Conservation (phyloP, 2,329 filamentous ascomycete species). For the Dryadomyces sulphureus region DNA sequence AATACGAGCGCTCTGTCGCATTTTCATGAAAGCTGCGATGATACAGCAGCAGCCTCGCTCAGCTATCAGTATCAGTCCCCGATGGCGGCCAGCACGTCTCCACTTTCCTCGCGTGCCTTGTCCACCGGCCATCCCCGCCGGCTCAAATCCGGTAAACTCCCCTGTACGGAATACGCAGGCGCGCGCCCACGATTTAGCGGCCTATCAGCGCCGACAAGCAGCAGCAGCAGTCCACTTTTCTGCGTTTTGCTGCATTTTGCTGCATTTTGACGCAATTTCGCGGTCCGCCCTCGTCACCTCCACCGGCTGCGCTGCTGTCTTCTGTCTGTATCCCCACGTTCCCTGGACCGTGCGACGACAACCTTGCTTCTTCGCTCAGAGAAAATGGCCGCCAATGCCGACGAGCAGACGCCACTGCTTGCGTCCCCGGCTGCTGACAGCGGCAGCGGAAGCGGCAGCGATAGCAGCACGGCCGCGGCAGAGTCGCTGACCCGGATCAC, state of each 20-base stretch:
- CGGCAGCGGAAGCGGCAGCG: neutral
- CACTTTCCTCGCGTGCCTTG: neutral
- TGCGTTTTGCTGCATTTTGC: too few relatives aligned
- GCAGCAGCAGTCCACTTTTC: neutral
- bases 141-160: neutral
- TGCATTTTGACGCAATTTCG: too few relatives aligned
- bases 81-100: neutral
- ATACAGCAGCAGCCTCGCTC: too few relatives aligned
- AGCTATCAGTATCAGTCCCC: too few relatives aligned
- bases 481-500: neutral
- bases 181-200: too few relatives aligned
- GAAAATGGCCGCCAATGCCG: neutral
- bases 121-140: neutral
- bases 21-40: too few relatives aligned
- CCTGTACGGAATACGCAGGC: neutral
- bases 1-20: too few relatives aligned
- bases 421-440: neutral
- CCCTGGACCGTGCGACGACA: too few relatives aligned
- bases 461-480: neutral
- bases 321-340: too few relatives aligned
- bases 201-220: neutral
- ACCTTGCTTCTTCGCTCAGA: too few relatives aligned
- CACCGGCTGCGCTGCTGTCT: too few relatives aligned
- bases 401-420: conserved; percentile 2
- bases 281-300: too few relatives aligned